Percentiles rank a stretch among this genome's conserved stretches.
Evolutionary conservation across 495 filamentous ascomycete species (phyloP).

Genomic region (Aspergillus taichungensis): DNA sequence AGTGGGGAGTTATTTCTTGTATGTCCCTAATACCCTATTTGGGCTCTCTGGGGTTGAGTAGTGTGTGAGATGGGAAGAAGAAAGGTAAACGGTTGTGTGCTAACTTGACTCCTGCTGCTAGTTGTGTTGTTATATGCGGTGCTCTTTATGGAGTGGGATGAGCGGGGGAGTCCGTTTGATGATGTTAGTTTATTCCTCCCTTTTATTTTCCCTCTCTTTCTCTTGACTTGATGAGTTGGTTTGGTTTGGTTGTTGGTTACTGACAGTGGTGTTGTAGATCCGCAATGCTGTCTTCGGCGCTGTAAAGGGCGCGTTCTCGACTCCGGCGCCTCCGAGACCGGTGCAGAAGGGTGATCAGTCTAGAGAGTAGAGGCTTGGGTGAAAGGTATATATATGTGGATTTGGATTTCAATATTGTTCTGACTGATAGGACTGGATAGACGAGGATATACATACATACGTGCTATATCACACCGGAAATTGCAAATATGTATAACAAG

Average conservation of each 20-base stretch:
- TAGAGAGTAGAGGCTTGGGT: neutral
- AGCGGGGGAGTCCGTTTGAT: conserved; percentile 52
- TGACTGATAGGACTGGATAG: neutral
- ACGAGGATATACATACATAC: too few species aligned
- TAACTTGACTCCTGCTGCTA: conserved; percentile 23
- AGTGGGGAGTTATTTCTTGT: conserved; percentile 61
- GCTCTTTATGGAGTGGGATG: conserved; percentile 70
- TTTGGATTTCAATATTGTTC: conserved; percentile 4
- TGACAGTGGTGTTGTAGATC: conserved; percentile 15
- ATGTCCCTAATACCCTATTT: too few species aligned
- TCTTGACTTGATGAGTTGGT: neutral
- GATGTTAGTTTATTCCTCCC: conserved; percentile 23
- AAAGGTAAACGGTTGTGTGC: too few species aligned
- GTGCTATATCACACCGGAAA: neutral
- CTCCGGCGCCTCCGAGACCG: conserved; percentile 24
- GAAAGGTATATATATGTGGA: conserved; percentile 2
- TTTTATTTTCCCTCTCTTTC: neutral
- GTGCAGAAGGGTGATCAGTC: conserved; percentile 13
- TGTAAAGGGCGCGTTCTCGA: conserved; percentile 26
- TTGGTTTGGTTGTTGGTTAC: neutral
- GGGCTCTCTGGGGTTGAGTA: too few species aligned
- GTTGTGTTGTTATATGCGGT: conserved; percentile 63
- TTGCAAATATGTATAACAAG: neutral
- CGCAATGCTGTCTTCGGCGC: conserved; percentile 29
- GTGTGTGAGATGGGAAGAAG: too few species aligned